Evolutionary conservation across 139 green algal species (phyloP), one percentile per base, ranked within the genome.

Genomic region (Yamagishiella unicocca): DNA sequence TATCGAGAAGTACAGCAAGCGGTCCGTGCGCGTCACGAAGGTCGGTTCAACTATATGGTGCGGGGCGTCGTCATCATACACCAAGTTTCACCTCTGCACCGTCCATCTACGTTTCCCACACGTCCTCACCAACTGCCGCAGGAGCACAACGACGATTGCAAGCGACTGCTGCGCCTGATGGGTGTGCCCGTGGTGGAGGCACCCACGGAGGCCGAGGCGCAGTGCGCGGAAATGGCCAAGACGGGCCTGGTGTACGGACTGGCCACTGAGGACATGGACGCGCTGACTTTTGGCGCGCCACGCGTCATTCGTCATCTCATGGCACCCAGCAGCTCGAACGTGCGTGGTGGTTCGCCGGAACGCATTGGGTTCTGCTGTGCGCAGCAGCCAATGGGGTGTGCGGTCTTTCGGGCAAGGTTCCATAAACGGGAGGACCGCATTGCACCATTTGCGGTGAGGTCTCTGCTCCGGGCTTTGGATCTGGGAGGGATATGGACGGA

Each of bases 231-330:
- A 40, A 91, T 93, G 90, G 83, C 78, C 55, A 93, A 91, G 91
- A 91, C 92, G 29, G 94, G 93, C 27, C 82, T 97, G 76, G 95
- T 99, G 88, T 98, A 98, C 55, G 96, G 89, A 22, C 96, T 98
- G 8, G 95, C 96, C 2, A 98, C 97, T 5, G 98, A 99, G 88
- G 98, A 99, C 94, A 99, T 99, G 98, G 98, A 99, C 90, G 93
- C 95, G 14, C 93, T 99, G 33, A 99, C 97, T 1, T 99, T 99
- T 89, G 98, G 94, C 38, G 93, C 95, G 1, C 96, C 98, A 0
- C 84, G 81, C 17, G 79, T 99, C 37, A 89, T 98, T 3, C 93
- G 98, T 43, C 95, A 99, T 89, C 91, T 99, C n/a, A 98, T 99
- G 95, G 91, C 96, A 4, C 93, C 97, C 7, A 77, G 82, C 21